Conservation (phyloP, 805 yeast genomes). For the Torulaspora indica region DNA sequence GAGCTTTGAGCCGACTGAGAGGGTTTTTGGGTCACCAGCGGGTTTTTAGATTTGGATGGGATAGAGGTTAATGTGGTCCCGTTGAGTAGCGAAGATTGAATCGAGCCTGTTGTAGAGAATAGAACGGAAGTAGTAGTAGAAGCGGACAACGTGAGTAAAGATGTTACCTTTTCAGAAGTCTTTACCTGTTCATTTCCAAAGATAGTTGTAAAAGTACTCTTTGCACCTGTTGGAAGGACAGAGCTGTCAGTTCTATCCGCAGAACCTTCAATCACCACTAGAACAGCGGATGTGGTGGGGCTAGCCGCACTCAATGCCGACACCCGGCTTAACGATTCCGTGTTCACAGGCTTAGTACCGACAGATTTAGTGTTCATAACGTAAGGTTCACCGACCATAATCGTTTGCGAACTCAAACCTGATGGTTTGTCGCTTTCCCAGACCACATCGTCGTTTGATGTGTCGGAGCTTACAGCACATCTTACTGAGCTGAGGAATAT, state of each 20-base stretch:
- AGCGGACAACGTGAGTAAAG: constrained; percentile 14
- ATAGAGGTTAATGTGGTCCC: constrained; percentile 34
- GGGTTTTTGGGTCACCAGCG: constrained; percentile 31
- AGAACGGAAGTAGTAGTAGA: constrained; percentile 20
- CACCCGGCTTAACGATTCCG: neutral
- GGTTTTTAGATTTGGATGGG: constrained; percentile 28
- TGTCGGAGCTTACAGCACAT: constrained; percentile 1
- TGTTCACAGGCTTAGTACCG: neutral
- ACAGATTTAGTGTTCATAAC: constrained; percentile 1
- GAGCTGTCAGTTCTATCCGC: neutral
- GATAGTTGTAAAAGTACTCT: neutral
- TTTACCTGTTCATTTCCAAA: neutral
- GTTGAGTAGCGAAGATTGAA: constrained; percentile 19
- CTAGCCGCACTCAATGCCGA: neutral
- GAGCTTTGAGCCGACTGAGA: constrained; percentile 31
- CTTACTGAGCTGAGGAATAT: constrained; percentile 3
- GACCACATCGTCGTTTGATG: constrained; percentile 5
- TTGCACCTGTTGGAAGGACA: neutral
- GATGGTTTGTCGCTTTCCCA: constrained; percentile 9
- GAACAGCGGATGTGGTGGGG: neutral
- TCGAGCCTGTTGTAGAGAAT: constrained; percentile 12
- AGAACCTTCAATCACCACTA: neutral
- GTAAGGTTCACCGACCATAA: constrained; percentile 11
- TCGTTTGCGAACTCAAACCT: neutral
- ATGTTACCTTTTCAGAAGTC: constrained; percentile 9